phyloP scores from a whole-genome alignment of 2,329 filamentous ascomycete genomes.

The Raffaelea albimanens region DNA sequence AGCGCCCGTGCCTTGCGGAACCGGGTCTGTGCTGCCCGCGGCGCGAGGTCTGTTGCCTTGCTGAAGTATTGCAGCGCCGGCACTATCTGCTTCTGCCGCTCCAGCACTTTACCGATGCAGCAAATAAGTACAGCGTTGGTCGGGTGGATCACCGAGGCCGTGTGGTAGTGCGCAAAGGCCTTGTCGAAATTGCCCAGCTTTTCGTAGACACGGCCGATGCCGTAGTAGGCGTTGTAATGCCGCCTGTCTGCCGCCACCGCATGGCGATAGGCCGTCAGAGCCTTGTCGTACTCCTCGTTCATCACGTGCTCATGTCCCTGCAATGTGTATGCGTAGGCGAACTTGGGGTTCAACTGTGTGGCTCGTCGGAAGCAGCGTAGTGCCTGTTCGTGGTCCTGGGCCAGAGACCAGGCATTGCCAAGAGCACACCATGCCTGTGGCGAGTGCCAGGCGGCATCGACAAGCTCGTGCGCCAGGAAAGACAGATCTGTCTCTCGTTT shows the following conservation, averaged over 20 bases:
- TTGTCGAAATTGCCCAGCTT: slow-evolving; percentile 86
- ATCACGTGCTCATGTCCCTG: slow-evolving; percentile 93
- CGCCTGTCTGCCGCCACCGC: slow-evolving; percentile 78
- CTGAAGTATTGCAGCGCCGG: slow-evolving; percentile 74
- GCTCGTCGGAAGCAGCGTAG: slow-evolving; percentile 90
- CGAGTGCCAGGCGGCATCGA: slow-evolving; percentile 78
- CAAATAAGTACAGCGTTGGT: slow-evolving; percentile 88
- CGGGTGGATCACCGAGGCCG: slow-evolving; percentile 81
- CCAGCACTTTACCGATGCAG: slow-evolving; percentile 81
- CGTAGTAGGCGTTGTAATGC: slow-evolving; percentile 99
- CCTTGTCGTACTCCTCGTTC: slow-evolving; percentile 97
- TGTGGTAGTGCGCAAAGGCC: slow-evolving; percentile 83
- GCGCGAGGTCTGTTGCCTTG: slow-evolving; percentile 73
- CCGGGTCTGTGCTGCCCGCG: slow-evolving; percentile 69
- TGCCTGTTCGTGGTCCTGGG: slow-evolving; percentile 88
- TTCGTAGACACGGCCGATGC: slow-evolving; percentile 73
- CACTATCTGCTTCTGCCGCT: slow-evolving; percentile 76
- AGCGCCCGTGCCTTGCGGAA: slow-evolving; percentile 90
- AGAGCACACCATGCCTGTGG: slow-evolving; percentile 94
- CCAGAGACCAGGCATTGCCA: slow-evolving; percentile 89
- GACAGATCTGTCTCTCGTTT: slow-evolving; percentile 88
- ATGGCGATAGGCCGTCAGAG: slow-evolving; percentile 74
- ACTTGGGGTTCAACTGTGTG: slow-evolving; percentile 79
- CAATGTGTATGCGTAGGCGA: slow-evolving; percentile 91
- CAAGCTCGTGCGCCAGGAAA: slow-evolving; percentile 81